phyloP scores from a whole-genome alignment of 2,329 filamentous ascomycete species.

The Diaporthe longicolla region DNA sequence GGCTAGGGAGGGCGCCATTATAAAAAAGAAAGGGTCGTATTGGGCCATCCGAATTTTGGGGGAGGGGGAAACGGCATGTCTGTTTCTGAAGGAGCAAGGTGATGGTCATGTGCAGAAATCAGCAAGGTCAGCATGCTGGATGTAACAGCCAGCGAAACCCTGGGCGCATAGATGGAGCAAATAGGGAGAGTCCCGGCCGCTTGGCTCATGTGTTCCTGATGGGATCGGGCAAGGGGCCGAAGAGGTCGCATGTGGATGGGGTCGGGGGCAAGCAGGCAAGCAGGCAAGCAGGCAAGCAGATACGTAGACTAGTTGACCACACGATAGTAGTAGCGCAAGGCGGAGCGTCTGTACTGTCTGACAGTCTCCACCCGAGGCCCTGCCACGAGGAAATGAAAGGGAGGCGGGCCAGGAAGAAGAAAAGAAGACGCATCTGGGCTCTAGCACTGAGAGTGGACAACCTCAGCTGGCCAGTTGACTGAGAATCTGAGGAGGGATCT shows the following conservation, averaged over 20 bases:
- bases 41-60: not conserved
- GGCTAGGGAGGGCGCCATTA: not conserved
- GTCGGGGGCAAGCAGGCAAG: not conserved
- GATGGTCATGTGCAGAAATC: slow-evolving; percentile 22
- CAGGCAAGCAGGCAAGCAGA: not conserved
- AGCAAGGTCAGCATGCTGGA: not conserved
- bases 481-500: slow-evolving; percentile 1
- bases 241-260: slow-evolving; percentile 14
- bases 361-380: slow-evolving; percentile 7
- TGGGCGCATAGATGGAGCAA: slow-evolving; percentile 25
- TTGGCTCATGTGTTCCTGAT: slow-evolving; percentile 25
- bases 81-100: not conserved
- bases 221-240: slow-evolving; percentile 4
- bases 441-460: not conserved
- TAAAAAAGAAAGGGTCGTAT: slow-evolving; percentile 5
- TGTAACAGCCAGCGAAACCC: not conserved
- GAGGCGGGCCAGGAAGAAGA: not conserved
- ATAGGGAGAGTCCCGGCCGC: slow-evolving; percentile 27
- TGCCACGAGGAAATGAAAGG: slow-evolving; percentile 26
- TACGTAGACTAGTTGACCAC: not conserved
- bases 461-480: not conserved
- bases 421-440: not conserved
- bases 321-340: not conserved
- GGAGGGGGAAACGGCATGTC: not conserved
- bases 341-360: slow-evolving; percentile 3